Conservation (phyloP, 2,329 filamentous ascomycete species). For the Penicillium sp. region DNA sequence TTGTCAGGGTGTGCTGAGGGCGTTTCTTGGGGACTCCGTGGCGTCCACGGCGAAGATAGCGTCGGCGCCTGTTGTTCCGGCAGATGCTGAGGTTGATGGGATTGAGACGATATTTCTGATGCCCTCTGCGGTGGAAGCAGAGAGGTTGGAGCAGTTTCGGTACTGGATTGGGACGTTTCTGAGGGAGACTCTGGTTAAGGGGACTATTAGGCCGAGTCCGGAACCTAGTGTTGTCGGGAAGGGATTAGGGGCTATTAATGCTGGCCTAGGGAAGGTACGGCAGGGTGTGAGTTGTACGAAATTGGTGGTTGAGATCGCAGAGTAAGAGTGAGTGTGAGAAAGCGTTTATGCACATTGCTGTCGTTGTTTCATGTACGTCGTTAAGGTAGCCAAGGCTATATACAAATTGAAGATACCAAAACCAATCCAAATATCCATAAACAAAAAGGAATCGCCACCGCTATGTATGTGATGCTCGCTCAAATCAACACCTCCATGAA, state of each 20-base stretch:
- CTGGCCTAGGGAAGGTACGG: constrained; percentile 41
- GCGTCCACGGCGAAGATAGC: constrained; percentile 35
- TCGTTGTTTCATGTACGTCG: constrained; percentile 16
- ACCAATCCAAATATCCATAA: background rate
- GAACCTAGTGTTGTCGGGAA: constrained; percentile 42
- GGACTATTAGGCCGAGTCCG: constrained; percentile 45
- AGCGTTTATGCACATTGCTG: constrained; percentile 12
- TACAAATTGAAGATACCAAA: background rate
- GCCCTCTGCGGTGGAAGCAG: constrained; percentile 39
- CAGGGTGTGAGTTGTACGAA: constrained; percentile 51
- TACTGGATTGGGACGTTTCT: constrained; percentile 49
- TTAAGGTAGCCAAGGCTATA: constrained; percentile 8
- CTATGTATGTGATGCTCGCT: constrained; percentile 20
- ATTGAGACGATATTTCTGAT: constrained; percentile 46
- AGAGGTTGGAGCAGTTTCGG: constrained; percentile 43
- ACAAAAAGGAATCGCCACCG: constrained; percentile 15
- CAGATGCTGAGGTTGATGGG: constrained; percentile 35
- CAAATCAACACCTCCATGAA: background rate
- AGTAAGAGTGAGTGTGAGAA: background rate
- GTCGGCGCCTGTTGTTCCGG: constrained; percentile 43
- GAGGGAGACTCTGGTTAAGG: constrained; percentile 36
- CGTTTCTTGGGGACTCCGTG: constrained; percentile 28
- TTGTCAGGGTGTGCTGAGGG: constrained; percentile 46
- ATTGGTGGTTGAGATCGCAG: constrained; percentile 46
- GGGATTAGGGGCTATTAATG: constrained; percentile 44